phyloP scores from a whole-genome alignment of 768 basidiomycete species.

The Megacollybia marginata region DNA sequence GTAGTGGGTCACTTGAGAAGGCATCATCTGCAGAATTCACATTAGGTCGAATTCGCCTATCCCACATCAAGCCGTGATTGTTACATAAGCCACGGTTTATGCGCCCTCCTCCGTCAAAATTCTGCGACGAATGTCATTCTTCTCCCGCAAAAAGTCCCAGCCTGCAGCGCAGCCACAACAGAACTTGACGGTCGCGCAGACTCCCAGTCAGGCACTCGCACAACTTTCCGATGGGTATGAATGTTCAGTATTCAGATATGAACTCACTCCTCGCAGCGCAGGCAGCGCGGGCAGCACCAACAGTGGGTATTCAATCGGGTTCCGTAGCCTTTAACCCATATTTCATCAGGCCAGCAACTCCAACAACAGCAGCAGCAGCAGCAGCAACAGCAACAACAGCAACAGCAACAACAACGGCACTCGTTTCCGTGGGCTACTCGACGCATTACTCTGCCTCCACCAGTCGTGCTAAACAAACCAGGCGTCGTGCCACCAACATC shows the following conservation, averaged over 20 bases:
- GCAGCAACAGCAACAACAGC: constrained; percentile 17
- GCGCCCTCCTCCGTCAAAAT: background rate
- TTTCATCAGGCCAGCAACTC: no score
- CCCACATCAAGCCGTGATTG: no score
- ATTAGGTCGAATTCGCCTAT: no score
- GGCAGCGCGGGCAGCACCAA: constrained; percentile 3
- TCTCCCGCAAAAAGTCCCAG: constrained; percentile 79
- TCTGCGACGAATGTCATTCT: constrained; percentile 81
- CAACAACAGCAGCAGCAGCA: constrained; percentile 2
- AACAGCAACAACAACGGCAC: constrained; percentile 37
- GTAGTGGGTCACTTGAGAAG: no score
- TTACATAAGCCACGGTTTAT: no score
- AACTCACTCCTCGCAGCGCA: constrained; percentile 2
- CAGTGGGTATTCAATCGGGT: background rate
- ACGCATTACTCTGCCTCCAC: constrained; percentile 63
- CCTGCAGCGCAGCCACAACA: constrained; percentile 39
- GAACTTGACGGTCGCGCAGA: constrained; percentile 51
- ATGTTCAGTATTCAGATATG: no score
- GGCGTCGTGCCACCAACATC: constrained; percentile 55
- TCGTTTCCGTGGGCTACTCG: constrained; percentile 83
- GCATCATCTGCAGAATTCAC: no score
- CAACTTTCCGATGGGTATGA: constrained; percentile 32
- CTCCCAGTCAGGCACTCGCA: constrained; percentile 61
- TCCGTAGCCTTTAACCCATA: no score
- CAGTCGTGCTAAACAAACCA: constrained; percentile 55